phyloP scores from a whole-genome alignment of 2,329 filamentous ascomycete genomes.

The Pseudocercospora eumusae region DNA sequence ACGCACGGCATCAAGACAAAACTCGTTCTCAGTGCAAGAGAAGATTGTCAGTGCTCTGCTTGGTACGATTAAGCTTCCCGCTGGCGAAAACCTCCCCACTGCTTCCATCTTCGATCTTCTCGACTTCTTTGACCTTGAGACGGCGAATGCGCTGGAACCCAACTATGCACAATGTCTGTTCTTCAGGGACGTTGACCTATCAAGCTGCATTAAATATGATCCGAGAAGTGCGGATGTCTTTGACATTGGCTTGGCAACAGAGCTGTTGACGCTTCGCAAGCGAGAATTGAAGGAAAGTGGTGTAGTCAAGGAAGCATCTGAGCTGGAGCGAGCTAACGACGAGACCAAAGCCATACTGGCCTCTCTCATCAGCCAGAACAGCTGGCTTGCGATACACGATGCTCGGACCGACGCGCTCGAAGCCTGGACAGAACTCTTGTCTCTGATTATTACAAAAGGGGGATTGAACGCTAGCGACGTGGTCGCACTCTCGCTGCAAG shows the following conservation, averaged over 20 bases:
- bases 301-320: slow-evolving; percentile 34
- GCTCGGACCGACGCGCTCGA: slow-evolving; percentile 68
- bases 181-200: slow-evolving; percentile 68
- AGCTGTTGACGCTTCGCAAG: slow-evolving; percentile 71
- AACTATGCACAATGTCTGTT: slow-evolving; percentile 55
- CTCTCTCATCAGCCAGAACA: slow-evolving; percentile 65
- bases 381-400: slow-evolving; percentile 57
- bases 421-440: slow-evolving; percentile 81
- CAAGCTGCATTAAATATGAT: slow-evolving; percentile 63
- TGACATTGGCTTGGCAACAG: slow-evolving; percentile 69
- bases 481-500: slow-evolving; percentile 81
- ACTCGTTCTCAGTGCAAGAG: slow-evolving; percentile 54
- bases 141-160: slow-evolving; percentile 48
- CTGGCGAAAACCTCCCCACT: slow-evolving; percentile 66
- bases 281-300: slow-evolving; percentile 59
- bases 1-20: slow-evolving; percentile 59
- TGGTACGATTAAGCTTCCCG: slow-evolving; percentile 69
- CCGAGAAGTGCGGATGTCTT: slow-evolving; percentile 62
- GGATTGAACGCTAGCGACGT: slow-evolving; percentile 76
- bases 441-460: slow-evolving; percentile 79
- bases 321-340: slow-evolving; percentile 51
- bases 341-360: slow-evolving; percentile 64
- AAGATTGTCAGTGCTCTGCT: slow-evolving; percentile 65
- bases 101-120: slow-evolving; percentile 87
- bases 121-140: slow-evolving; percentile 76